A percentile compares a stretch with the other conserved stretches of the same genome.
phyloP scores from a whole-genome alignment of 352 stramenopile genomes.

The Globisporangium uncinulatum region DNA sequence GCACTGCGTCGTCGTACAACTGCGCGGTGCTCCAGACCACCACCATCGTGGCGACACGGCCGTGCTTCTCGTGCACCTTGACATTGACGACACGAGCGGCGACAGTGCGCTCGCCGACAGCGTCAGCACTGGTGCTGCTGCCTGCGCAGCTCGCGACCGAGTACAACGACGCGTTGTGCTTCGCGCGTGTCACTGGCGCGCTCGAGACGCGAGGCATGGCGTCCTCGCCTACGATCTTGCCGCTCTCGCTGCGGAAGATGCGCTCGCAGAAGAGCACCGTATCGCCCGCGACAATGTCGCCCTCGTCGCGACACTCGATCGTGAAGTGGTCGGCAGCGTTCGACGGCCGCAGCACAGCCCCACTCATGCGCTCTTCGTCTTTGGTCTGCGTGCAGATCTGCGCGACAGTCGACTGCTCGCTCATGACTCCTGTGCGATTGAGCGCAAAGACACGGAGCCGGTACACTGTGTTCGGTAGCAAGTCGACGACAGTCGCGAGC shows the following conservation, averaged over 20 bases:
- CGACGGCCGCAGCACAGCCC: slow-evolving; percentile 23
- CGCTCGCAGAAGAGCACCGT: slow-evolving; percentile 91
- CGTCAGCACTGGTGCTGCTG: slow-evolving; percentile 14
- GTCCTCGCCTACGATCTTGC: slow-evolving; percentile 27
- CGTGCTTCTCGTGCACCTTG: slow-evolving; percentile 38
- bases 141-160: slow-evolving; percentile 33
- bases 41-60: slow-evolving; percentile 51
- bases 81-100: slow-evolving; percentile 57
- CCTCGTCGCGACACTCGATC: slow-evolving; percentile 62
- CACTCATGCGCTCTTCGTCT: slow-evolving; percentile 42
- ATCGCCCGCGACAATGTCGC: slow-evolving; percentile 84
- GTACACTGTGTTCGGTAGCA: slow-evolving; percentile 81
- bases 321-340: slow-evolving; percentile 63
- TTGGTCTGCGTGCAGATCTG: slow-evolving; percentile 75
- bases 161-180: slow-evolving; percentile 36
- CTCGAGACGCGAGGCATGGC: slow-evolving; percentile 4
- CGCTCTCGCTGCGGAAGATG: slow-evolving; percentile 50
- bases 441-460: slow-evolving; percentile 77
- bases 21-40: slow-evolving; percentile 78
- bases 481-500: slow-evolving; percentile 47
- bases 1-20: slow-evolving; percentile 47
- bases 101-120: slow-evolving; percentile 64
- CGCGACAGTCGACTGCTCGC: slow-evolving; percentile 69
- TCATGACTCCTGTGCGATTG: slow-evolving; percentile 54
- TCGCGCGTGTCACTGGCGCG: background rate